Base-by-base conservation (phyloP, 1,284 basidiomycete genomes). In the Xerocomus alliaceus region DNA sequence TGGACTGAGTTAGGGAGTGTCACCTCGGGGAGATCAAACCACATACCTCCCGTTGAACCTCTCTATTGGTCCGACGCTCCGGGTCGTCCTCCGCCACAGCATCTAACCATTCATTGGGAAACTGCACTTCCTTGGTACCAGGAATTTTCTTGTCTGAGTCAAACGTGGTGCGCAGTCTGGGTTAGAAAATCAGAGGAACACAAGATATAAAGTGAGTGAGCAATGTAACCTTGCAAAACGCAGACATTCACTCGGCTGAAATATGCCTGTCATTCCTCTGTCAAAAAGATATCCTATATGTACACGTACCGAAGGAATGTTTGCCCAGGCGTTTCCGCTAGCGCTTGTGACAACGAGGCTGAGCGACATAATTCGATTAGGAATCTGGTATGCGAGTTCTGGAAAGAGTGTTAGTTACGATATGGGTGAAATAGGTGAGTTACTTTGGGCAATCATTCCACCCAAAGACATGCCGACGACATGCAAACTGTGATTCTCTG, bases 361-460 rank as follows among this genome's bases (percentile, higher is more conserved):
- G 41, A 94, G 82, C 3, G 91, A 91, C 11, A 78, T 74, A 41
- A 94, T 87, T 28, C 89, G 84, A 17, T 87, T 76, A 0, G 91
- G 87, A 37, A 94, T 89, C 34, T 82, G 82, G 47, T 76, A 82
- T 2, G 91, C 85, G 28, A 94, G 79, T 66, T 92, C 90, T 89
- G 61, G 32, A 39, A 34, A 24, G 28, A 12, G 32, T 11, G n/a
- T 63, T 35, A 26, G 55, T 6, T 18, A 18, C 5, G 17, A 26
- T 7, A 45, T 18, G 9, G 7, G 26, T n/a, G 29, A 34, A 60
- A 52, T 55, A 12, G 60, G 68, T 35, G 13, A 35, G 8, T 26
- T 69, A 87, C 90, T 89, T 80, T 90, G 88, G 0, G 90, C 85
- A 60, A 94, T 93, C 93, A 94, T 94, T 20, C 94, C 94, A 9